Evolutionary conservation across 139 green algal genomes (phyloP), one percentile per base, ranked within the genome.

Genomic region (Picochlorum costavermella): DNA sequence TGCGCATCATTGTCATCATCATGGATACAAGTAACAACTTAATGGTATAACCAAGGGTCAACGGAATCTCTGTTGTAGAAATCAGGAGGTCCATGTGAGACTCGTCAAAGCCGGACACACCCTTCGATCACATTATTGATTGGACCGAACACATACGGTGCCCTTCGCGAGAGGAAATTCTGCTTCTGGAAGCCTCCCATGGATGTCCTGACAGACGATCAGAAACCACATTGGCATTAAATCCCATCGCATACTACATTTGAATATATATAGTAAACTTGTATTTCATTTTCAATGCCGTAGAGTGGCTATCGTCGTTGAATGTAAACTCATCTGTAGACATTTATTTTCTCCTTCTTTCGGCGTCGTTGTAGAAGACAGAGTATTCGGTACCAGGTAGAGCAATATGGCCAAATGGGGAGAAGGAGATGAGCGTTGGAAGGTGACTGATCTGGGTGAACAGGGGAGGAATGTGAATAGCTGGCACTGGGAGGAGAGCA

Each of bases 381-480:
- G 6, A n/a, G 9, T 25, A 25, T 51, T 51, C 10, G 16, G 8
- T 10, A 48, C 26, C 4, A 44, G 25, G 10, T 23, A 45, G 23
- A 61, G 11, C 28, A 61, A 44, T 28, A 66, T 67, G 88, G 90
- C 91, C 8, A 90, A 92, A 61, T 78, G 87, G 49, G 90, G 85
- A 2, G 86, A 96, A 60, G 85, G 81, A 5, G 92, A 98, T 63
- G 67, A 72, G 0, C 80, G 92, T 6, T 98, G 92, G 92, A 82
- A 95, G 33, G 92, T 98, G 11, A 25, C 85, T 29, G 87, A 95
- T 9, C 64, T 92, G 2, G 62, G 74, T 11, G 85, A 91, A 48
- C 78, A 75, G 2, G 84, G 84, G 4, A 74, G 71, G 2, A 95
- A 95, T 63, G 82, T 95, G 13, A 88, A 93, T 68, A 75, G 74